Conservation (phyloP, 2,329 filamentous ascomycete genomes). For the Colletotrichum musicola region DNA sequence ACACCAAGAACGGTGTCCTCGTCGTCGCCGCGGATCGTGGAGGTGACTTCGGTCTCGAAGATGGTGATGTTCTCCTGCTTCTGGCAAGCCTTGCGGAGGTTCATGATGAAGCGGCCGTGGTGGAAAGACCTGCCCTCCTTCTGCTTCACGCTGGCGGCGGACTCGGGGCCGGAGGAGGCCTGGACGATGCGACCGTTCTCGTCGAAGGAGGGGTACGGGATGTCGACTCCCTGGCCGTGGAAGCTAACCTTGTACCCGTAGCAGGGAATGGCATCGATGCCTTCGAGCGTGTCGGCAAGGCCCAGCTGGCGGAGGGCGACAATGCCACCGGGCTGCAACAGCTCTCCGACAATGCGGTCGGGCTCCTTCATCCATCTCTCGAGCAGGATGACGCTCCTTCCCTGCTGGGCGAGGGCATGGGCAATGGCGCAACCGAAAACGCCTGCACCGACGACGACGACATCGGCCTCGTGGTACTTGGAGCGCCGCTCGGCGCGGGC, state of each 20-base stretch:
- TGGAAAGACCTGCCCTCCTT: conserved; percentile 87
- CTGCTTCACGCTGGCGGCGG: conserved; percentile 40
- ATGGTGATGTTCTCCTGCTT: conserved; percentile 87
- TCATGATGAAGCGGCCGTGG: conserved; percentile 91
- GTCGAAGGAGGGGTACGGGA: conserved; percentile 81
- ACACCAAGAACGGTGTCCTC: conserved; percentile 85
- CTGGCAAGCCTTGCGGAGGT: conserved; percentile 81
- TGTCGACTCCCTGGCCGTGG: conserved; percentile 77
- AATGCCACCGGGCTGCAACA: conserved; percentile 93
- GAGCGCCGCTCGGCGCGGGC: conserved; percentile 62
- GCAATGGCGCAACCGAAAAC: conserved; percentile 90
- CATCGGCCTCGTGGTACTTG: conserved; percentile 76
- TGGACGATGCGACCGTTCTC: conserved; percentile 51
- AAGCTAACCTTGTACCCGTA: conserved; percentile 91
- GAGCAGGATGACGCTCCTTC: conserved; percentile 88
- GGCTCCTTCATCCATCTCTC: conserved; percentile 93
- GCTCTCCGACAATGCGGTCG: conserved; percentile 94
- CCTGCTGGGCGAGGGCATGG: conserved; percentile 86
- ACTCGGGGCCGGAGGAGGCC: conserved; percentile 15
- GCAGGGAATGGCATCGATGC: conserved; percentile 86
- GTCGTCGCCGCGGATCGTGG: conserved; percentile 77
- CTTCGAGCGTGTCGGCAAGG: conserved; percentile 84
- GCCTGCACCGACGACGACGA: conserved; percentile 93
- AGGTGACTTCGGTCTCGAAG: conserved; percentile 88
- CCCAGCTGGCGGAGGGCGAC: conserved; percentile 84